phyloP scores from a whole-genome alignment of 2,329 filamentous ascomycete species.

The Aspergillus spinulosporus region DNA sequence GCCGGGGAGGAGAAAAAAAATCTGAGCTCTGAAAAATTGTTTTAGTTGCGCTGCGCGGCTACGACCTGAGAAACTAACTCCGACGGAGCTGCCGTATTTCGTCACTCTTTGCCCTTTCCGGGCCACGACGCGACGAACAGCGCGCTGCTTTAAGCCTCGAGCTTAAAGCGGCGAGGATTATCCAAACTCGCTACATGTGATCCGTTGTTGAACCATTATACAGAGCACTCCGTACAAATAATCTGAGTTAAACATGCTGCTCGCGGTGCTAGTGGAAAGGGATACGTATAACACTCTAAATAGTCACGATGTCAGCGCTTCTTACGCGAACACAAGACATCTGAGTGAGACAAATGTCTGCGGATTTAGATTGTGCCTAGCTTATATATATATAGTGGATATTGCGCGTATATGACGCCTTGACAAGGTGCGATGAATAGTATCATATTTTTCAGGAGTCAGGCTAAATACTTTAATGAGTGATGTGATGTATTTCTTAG shows the following conservation, averaged over 20 bases:
- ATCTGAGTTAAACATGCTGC: too few species aligned
- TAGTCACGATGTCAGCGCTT: too few species aligned
- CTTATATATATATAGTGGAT: neutral
- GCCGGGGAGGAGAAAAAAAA: constrained; percentile 1
- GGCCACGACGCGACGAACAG: neutral
- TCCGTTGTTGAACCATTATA: neutral
- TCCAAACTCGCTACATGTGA: neutral
- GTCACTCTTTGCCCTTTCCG: constrained; percentile 5
- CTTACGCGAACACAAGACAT: too few species aligned
- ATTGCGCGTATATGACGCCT: too few species aligned
- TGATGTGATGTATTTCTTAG: too few species aligned
- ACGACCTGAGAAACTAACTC: constrained; percentile 4
- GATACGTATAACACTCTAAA: too few species aligned
- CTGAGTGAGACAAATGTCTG: neutral
- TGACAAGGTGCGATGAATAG: too few species aligned
- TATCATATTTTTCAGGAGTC: too few species aligned
- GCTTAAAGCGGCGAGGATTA: neutral
- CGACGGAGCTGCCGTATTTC: neutral
- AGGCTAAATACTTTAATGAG: too few species aligned
- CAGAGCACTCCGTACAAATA: too few species aligned
- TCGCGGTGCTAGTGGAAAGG: too few species aligned
- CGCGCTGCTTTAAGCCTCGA: neutral
- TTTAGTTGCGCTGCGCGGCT: neutral
- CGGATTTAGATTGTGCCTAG: neutral
- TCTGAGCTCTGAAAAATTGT: constrained; percentile 3